phyloP scores from a whole-genome alignment of 176 grass and related monocot genomes.

The bread wheat (Triticum aestivum) region IWGSC_CS_RefSeq_v2.1 NC_057804.1:122910251-122910750 shows the following conservation, averaged over 20 bases:
- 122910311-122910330: background rate
- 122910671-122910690: conserved; percentile 47
- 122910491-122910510: conserved; percentile 11
- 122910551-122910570: conserved; percentile 39
- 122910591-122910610: background rate
- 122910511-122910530: conserved; percentile 46
- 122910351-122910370: background rate
- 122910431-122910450: background rate
- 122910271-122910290: background rate
- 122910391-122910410: background rate
- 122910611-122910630: conserved; percentile 38
- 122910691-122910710: conserved; percentile 29
- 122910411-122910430: background rate
- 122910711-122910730: conserved; percentile 45
- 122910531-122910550: conserved; percentile 47
- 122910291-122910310: background rate
- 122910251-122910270: background rate
- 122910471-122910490: background rate
- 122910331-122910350: background rate
- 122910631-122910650: conserved; percentile 53
- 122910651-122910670: conserved; percentile 43
- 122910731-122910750: conserved; percentile 31
- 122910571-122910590: conserved; percentile 10
- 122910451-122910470: background rate
- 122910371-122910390: background rate